Conservation (phyloP, 225 moss, liverwort and hornwort genomes). For the Straminergon stramineum region DNA sequence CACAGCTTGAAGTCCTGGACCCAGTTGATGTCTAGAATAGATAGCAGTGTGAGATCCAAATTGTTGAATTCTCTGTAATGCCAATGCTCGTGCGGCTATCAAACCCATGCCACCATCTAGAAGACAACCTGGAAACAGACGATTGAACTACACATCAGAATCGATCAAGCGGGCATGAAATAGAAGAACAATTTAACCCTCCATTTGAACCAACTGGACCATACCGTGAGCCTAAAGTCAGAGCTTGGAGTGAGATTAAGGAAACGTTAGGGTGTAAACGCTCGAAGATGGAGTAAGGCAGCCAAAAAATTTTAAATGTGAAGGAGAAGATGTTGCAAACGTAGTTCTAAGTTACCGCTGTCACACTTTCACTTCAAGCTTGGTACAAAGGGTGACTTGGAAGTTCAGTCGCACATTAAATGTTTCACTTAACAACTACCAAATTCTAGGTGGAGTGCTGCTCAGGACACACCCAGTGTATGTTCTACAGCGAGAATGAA, state of each 20-base stretch:
- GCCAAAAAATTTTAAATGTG: neutral
- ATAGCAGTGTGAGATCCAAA: conserved; percentile 7
- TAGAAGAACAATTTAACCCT: neutral
- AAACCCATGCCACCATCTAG: conserved; percentile 6
- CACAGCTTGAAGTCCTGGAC: conserved; percentile 2
- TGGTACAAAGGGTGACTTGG: conserved; percentile 9
- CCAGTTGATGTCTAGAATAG: neutral
- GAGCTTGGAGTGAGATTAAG: neutral
- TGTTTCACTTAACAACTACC: neutral
- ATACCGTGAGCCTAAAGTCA: neutral
- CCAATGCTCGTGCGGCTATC: neutral
- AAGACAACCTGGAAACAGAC: neutral
- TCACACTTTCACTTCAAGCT: conserved; percentile 4
- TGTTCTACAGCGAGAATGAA: neutral
- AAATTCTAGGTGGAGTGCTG: neutral
- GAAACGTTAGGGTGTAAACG: neutral
- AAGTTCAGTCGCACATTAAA: neutral
- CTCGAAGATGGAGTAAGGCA: conserved; percentile 3
- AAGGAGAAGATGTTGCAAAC: conserved; percentile 2
- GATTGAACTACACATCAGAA: neutral
- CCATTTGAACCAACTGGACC: neutral
- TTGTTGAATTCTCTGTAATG: conserved; percentile 1
- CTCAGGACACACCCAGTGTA: neutral
- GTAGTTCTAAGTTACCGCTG: neutral
- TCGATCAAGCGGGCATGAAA: neutral